A percentile compares a stretch with the other conserved stretches of the same genome.
Conservation (phyloP, 2,329 filamentous ascomycete species). For the Xenosphaeropsis pyriputrescens region DNA sequence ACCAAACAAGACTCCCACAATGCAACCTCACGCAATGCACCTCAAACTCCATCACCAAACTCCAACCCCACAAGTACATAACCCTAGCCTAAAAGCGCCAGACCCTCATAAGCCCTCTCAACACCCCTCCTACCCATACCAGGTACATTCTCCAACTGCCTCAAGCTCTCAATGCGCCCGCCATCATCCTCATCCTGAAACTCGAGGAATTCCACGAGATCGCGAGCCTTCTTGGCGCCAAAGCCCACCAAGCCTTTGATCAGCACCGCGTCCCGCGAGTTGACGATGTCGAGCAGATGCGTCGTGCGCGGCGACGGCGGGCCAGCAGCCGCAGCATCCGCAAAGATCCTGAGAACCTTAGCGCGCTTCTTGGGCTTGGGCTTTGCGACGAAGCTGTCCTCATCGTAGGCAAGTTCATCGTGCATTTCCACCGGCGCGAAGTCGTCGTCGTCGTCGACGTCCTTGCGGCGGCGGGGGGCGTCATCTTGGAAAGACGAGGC, state of each 20-base stretch:
- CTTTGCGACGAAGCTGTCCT: conserved; percentile 17
- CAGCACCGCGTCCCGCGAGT: conserved; percentile 50
- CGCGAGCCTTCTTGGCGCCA: conserved; percentile 55
- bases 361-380: conserved; percentile 14
- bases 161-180: conserved; percentile 29
- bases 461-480: conserved; percentile 12
- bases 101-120: conserved; percentile 31
- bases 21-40: no score
- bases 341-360: conserved; percentile 14
- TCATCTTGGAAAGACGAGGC: conserved; percentile 9
- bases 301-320: conserved; percentile 32
- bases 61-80: background rate
- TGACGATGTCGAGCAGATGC: conserved; percentile 54
- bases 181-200: conserved; percentile 24
- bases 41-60: background rate
- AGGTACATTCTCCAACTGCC: conserved; percentile 36
- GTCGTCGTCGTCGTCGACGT: conserved; percentile 19
- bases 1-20: no score
- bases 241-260: conserved; percentile 58
- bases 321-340: conserved; percentile 18
- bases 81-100: conserved; percentile 4
- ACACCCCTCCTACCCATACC: conserved; percentile 41
- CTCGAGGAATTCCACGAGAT: conserved; percentile 41
- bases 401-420: conserved; percentile 19
- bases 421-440: conserved; percentile 21